These are phyloP conservation scores for Rostrohypoxylon terebratum DNA, from an alignment of 495 filamentous ascomycete species.

Conservation along the genomic window DNA sequence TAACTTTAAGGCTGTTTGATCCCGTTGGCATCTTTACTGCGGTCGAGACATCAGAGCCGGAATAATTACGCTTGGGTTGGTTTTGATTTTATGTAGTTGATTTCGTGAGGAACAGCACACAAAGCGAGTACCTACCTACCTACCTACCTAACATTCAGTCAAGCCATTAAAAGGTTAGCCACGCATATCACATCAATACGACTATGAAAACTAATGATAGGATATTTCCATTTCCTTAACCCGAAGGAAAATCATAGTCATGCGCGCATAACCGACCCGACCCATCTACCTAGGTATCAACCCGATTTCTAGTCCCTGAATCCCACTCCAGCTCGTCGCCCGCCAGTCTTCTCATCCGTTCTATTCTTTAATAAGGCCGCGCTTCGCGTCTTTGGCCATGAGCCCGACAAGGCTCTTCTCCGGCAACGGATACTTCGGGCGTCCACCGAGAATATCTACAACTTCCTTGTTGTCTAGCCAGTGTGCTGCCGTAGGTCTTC, in stretches of 20 bases:
- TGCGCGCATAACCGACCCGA: slow-evolving; percentile 32
- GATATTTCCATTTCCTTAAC: slow-evolving; percentile 1
- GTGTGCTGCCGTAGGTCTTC: slow-evolving; percentile 85
- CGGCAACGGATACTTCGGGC: slow-evolving; percentile 63
- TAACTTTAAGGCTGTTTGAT: not conserved
- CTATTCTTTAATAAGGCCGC: slow-evolving; percentile 53
- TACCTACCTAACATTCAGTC: not conserved
- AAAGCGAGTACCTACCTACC: too few relatives aligned
- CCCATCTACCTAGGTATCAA: slow-evolving; percentile 33
- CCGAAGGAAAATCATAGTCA: slow-evolving; percentile 26
- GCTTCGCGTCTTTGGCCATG: slow-evolving; percentile 66
- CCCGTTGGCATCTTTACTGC: not conserved
- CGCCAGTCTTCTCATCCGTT: not conserved
- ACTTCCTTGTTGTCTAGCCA: slow-evolving; percentile 85
- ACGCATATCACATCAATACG: not conserved
- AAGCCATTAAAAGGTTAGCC: not conserved
- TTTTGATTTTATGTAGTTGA: too few relatives aligned
- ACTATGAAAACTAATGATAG: not conserved
- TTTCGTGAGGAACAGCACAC: too few relatives aligned
- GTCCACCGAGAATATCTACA: slow-evolving; percentile 85
- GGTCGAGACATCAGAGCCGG: not conserved
- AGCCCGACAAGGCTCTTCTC: slow-evolving; percentile 58
- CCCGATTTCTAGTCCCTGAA: slow-evolving; percentile 22
- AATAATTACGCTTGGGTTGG: not conserved
- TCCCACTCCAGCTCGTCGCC: slow-evolving; percentile 6